phyloP scores from a whole-genome alignment of 371 early-diverging fungal species.

The Lichtheimia ornata region DNA sequence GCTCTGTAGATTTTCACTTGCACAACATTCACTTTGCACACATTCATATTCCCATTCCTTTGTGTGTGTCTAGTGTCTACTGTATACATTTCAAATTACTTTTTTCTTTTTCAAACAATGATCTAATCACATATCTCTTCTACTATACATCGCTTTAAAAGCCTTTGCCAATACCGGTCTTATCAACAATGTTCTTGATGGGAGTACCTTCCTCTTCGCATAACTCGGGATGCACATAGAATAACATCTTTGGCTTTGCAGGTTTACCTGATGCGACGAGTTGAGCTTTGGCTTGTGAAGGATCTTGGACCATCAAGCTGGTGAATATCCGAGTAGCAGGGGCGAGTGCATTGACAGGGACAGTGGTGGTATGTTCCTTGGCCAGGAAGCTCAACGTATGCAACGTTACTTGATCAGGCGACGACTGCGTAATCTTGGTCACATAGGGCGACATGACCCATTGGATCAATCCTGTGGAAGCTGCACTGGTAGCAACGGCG shows the following conservation, averaged over 20 bases:
- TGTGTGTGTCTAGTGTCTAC: too few relatives aligned
- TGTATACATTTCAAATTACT: not conserved
- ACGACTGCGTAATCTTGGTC: constrained; percentile 50
- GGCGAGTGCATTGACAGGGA: constrained; percentile 49
- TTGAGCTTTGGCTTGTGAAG: constrained; percentile 30
- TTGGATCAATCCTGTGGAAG: constrained; percentile 61
- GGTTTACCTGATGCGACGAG: constrained; percentile 31
- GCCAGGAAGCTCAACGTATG: constrained; percentile 39
- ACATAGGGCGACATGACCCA: constrained; percentile 71
- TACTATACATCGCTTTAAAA: constrained; percentile 22
- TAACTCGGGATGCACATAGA: constrained; percentile 61
- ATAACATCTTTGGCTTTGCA: constrained; percentile 48
- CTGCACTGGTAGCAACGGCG: constrained; percentile 62
- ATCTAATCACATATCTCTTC: not conserved
- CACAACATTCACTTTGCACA: too few relatives aligned
- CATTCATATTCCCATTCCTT: too few relatives aligned
- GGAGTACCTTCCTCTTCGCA: constrained; percentile 42
- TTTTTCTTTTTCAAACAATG: constrained; percentile 7
- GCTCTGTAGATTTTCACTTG: too few relatives aligned
- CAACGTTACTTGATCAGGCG: constrained; percentile 29
- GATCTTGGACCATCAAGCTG: constrained; percentile 48
- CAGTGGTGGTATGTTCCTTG: constrained; percentile 52
- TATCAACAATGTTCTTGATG: constrained; percentile 41
- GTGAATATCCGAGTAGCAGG: constrained; percentile 64
- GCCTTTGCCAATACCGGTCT: constrained; percentile 48